Base-by-base conservation (phyloP, 2,329 filamentous ascomycete species). In the Fusarium compactum region DNA sequence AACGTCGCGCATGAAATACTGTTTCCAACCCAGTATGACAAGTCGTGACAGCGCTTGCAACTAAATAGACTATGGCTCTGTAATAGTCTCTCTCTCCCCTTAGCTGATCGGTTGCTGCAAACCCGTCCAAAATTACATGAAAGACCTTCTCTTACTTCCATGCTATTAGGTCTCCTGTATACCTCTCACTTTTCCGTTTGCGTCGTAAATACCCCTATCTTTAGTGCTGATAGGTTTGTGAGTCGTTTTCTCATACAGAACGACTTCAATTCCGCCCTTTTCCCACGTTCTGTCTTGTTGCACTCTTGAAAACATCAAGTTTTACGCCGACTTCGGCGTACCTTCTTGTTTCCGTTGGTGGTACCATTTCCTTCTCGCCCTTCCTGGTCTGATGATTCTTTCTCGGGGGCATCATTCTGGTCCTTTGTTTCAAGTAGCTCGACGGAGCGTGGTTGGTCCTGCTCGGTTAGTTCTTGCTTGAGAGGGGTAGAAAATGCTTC, bases 391-490 rank as follows among this genome's bases (percentile, higher is more conserved):
- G 50, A 38, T 16, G 43, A 24, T 34, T 52, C 40, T 3, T 43
- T 44, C 41, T 63, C 43, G 12, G 51, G 15, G 8, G 24, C 22
- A 25, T 24, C 18, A 9, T 7, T 57, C 8, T 61, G 44, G 22
- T 43, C 32, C 6, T 62, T 56, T 15, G n/a, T 30, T 50, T 50
- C 45, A 3, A 62, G 44, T 10, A 58, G 46, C 38, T 64, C 68
- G 25, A 48, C 43, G 34, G 65, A 65, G 24, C 43, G 45, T 30
- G 51, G 43, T 43, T 44, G 51, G 25, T 46, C 38, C 15, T 45
- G 29, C 12, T 56, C 48, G 16, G 30, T 9, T 14, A 12, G 14
- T 30, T 64, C 51, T 56, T 67, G 40, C 25, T 63, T 54, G 12
- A 38, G 18, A 8, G 25, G 27, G 32, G 16, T 18, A 32, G 46